Evolutionary conservation across 495 filamentous ascomycete genomes (phyloP), one percentile per base, ranked within the genome.

Genomic region (Rhypophila decipiens): DNA sequence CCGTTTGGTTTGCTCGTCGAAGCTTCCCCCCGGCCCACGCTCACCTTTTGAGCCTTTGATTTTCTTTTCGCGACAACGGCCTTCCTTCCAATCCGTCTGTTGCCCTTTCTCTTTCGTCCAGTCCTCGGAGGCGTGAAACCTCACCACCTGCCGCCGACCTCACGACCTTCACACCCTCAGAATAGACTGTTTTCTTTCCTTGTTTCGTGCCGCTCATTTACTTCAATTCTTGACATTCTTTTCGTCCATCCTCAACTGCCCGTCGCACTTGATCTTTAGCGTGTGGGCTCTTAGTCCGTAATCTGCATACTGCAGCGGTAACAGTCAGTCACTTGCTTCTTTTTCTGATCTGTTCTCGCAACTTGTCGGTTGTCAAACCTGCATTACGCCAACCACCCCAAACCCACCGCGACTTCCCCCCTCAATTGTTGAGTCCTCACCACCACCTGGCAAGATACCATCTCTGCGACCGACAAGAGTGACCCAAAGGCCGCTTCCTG

Each of bases 101-200:
- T n/a, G n/a, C n/a, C n/a, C n/a, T n/a, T n/a, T 45, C 38, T 48
- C 46, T 29, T 21, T 52, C 46, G 15, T 51, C 53, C 49, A 44
- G 53, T 48, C 53, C 42, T 50, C 49, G 49, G 53, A 48, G 49
- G 43, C 37, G 53, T 48, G 53, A 39, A 21, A 54, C 12, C 35
- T 51, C 44, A 34, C 39, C 41, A 35, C 35, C 35, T 5, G 35
- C 12, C n/a, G 5, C 46, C 27, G 17, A 13, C 33, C 42, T 50
- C 42, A 36, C 35, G 47, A 46, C 44, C 46, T 31, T 7, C 49
- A 23, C 47, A 27, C 48, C 44, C 18, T 36, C 44, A 40, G 49
- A 47, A 48, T 49, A 49, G 42, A 49, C 24, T 42, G 45, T 45
- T 49, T 36, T 24, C 43, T 42, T 49, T 31, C 17, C 23, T 33